Evolutionary conservation across 2,329 filamentous ascomycete genomes (phyloP).

Genomic region (Lachnellula occidentalis): DNA sequence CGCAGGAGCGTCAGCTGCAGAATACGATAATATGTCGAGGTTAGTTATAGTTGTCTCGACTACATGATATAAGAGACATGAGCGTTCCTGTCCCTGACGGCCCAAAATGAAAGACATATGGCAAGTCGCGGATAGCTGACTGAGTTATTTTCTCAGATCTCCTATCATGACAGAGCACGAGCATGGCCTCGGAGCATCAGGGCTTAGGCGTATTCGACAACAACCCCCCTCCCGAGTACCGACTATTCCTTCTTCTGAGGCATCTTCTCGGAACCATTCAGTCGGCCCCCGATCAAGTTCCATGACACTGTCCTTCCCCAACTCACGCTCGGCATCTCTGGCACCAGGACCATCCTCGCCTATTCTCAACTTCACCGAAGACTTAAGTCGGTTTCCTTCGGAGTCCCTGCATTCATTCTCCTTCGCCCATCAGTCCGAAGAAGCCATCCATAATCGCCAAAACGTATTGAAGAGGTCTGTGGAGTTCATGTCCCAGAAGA

Average conservation of each 20-base stretch:
- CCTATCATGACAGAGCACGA: constrained; percentile 81
- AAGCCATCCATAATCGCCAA: constrained; percentile 84
- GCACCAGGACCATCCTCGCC: constrained; percentile 63
- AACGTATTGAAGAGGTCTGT: constrained; percentile 89
- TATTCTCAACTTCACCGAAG: constrained; percentile 68
- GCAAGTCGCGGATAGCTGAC: constrained; percentile 20
- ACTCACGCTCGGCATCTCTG: constrained; percentile 30
- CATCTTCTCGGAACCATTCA: constrained; percentile 57
- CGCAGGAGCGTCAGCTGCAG: constrained; percentile 50
- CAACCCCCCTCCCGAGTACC: constrained; percentile 63
- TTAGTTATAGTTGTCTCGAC: constrained; percentile 39
- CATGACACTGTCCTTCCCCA: constrained; percentile 60
- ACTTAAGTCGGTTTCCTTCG: constrained; percentile 85
- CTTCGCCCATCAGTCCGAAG: constrained; percentile 91
- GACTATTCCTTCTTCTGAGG: constrained; percentile 59
- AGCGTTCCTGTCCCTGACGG: constrained; percentile 16
- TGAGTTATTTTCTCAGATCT: constrained; percentile 50
- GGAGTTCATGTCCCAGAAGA: constrained; percentile 85
- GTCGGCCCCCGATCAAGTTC: constrained; percentile 62
- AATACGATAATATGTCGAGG: constrained; percentile 71
- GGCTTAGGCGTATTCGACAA: constrained; percentile 89
- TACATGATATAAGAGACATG: constrained; percentile 5
- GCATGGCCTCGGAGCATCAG: constrained; percentile 77
- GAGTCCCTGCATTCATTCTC: constrained; percentile 98
- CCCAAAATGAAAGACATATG: constrained; percentile 3